Evolutionary conservation across 1,284 basidiomycete species (phyloP), one percentile per base, ranked within the genome.

Genomic region (Cutaneotrichosporon cavernicola): DNA sequence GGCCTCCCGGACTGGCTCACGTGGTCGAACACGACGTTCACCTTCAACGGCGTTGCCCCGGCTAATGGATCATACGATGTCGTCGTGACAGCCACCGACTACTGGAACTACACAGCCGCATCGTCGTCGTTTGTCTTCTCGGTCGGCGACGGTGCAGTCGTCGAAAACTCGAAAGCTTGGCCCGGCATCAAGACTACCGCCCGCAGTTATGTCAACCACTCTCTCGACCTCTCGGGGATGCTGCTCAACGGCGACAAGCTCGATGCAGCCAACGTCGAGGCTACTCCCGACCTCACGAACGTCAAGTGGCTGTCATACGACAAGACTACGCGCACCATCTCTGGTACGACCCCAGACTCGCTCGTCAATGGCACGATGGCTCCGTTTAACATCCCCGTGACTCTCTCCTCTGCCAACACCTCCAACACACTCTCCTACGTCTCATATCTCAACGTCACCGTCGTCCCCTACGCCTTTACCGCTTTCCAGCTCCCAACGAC

Each of bases 31-130:
- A 68, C 75, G n/a, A 83, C 83, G 2, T 80, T 83, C 62, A 85
- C 84, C 4, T 82, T 85, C 60, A 80, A 77, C 63, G 84, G 85
- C 10, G 76, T 83, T 22, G 83, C 84, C 0, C 84, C 85, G 0
- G 70, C 68, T 2, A 64, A 69, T 32, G 80, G 79, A 1, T 76
- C 69, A 52, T 80, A 68, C 61, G 75, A 74, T 2, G 69, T 82
- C 58, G 78, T 81, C 18, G 75, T 76, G 9, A 77, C 74, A 0
- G 81, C 77, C 7, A 76, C 77, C n/a, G 80, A 81, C 63, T 72
- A 71, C 46, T 79, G 77, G 76, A 80, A 80, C 11, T 81, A 80
- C 65, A 73, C 73, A 2, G 81, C 72, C n/a, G 74, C 79, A 7
- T 73, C 77, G 68, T 74, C 76, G n/a, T 76, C 75, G 63, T 79